A percentile compares a stretch with the other conserved stretches of the same genome.
Conservation (phyloP, 2,329 filamentous ascomycete species). For the Knufia petricola region DNA sequence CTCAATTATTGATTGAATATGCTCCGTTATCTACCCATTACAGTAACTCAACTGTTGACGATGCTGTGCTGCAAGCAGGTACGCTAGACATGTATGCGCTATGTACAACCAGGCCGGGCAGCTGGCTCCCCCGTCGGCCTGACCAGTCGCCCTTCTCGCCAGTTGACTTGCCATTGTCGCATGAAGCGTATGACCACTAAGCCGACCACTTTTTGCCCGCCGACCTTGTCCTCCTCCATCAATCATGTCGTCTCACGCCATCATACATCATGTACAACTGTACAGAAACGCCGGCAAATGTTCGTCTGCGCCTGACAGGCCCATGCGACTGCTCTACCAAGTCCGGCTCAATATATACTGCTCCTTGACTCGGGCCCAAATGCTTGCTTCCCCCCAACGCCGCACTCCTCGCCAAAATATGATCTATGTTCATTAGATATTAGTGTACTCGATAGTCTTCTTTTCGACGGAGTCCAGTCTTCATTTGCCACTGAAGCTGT, state of each 20-base stretch:
- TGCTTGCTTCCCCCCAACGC: background rate
- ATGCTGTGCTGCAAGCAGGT: too few species aligned
- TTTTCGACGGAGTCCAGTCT: background rate
- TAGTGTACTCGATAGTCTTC: background rate
- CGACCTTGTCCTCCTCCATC: background rate
- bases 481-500: conserved; percentile 21
- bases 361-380: background rate
- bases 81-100: background rate
- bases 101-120: background rate
- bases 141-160: too few species aligned
- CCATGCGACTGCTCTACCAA: background rate
- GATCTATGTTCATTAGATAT: conserved; percentile 6
- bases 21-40: too few species aligned
- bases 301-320: background rate
- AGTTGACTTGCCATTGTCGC: background rate
- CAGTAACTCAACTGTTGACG: too few species aligned
- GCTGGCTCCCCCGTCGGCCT: too few species aligned
- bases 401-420: conserved; percentile 7
- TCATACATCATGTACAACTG: background rate
- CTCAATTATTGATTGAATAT: too few species aligned
- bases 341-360: background rate
- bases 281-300: conserved; percentile 6
- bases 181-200: too few species aligned
- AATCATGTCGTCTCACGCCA: conserved; percentile 2
- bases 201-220: background rate